Percentiles rank a stretch among this genome's conserved stretches.
phyloP scores from a whole-genome alignment of 129 eudicot genomes.

The Centaurea solstitialis region DNA sequence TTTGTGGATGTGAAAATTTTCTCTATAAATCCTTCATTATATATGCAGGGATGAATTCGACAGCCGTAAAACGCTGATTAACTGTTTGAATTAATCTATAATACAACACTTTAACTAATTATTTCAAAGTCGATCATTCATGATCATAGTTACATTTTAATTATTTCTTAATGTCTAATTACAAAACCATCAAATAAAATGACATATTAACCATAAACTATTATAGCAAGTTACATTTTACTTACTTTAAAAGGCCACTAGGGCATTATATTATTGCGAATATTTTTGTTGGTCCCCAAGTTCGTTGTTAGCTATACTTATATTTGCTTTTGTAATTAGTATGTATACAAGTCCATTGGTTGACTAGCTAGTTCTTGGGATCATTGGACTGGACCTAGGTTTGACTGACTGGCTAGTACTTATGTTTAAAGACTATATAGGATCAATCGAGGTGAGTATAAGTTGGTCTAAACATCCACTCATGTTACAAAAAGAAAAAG shows the following conservation, averaged over 20 bases:
- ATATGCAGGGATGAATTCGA: not conserved
- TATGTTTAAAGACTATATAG: too few relatives aligned
- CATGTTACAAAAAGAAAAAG: too few relatives aligned
- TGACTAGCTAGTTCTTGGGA: not conserved
- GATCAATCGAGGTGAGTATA: too few relatives aligned
- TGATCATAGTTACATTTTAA: conserved; percentile 28
- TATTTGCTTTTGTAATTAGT: too few relatives aligned
- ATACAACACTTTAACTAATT: conserved; percentile 2
- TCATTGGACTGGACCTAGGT: too few relatives aligned
- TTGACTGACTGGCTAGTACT: too few relatives aligned
- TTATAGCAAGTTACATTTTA: conserved; percentile 4
- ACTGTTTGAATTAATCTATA: not conserved
- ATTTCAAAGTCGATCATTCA: too few relatives aligned
- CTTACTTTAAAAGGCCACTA: not conserved
- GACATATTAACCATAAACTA: conserved; percentile 13
- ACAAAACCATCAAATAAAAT: conserved; percentile 14
- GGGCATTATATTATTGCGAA: not conserved
- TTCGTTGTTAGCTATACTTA: too few relatives aligned
- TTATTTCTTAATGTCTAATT: conserved; percentile 24
- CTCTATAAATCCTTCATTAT: not conserved
- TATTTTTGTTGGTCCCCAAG: not conserved
- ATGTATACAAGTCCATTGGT: not conserved
- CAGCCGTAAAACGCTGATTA: conserved; percentile 2
- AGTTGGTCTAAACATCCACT: not conserved
- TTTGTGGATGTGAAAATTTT: not conserved